Percentiles rank a stretch among this genome's conserved stretches.
These are phyloP conservation scores for Thymus quinquecostatus DNA, from an alignment of 257 asterid genomes.

Conservation along the genomic window DNA sequence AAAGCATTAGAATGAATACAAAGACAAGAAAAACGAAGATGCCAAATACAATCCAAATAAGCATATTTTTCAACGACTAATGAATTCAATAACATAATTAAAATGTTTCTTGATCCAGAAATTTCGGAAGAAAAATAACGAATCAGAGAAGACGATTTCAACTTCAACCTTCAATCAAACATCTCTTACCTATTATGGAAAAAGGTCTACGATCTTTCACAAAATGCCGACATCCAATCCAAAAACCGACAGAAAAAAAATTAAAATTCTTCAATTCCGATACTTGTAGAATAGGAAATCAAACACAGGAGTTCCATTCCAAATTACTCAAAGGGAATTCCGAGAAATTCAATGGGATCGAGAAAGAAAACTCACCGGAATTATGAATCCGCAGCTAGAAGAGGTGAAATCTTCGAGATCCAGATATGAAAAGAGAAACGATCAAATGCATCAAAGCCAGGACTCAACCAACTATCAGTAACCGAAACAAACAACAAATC, in stretches of 20 bases:
- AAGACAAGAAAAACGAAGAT: slow-evolving; percentile 7
- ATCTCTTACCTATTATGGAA: too few relatives aligned
- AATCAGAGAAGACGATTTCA: slow-evolving; percentile 16
- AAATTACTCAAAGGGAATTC: slow-evolving; percentile 9
- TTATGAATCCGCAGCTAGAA: slow-evolving; percentile 9
- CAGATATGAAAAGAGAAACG: slow-evolving; percentile 15
- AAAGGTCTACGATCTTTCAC: slow-evolving; percentile 5
- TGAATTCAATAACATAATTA: background rate
- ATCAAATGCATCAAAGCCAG: slow-evolving; percentile 31
- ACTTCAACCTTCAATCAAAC: slow-evolving; percentile 13
- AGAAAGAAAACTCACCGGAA: slow-evolving; percentile 31
- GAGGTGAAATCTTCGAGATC: slow-evolving; percentile 27
- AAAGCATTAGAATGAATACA: slow-evolving; percentile 15
- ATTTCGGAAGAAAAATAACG: background rate
- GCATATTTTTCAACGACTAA: background rate
- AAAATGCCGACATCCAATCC: slow-evolving; percentile 1
- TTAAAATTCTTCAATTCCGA: background rate
- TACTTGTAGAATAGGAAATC: background rate
- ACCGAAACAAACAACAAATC: background rate
- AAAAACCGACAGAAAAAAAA: slow-evolving; percentile 1
- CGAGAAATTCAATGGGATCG: slow-evolving; percentile 6
- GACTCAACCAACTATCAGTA: background rate
- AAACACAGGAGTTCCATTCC: slow-evolving; percentile 10
- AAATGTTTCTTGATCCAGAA: too few relatives aligned
- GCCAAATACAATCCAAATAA: slow-evolving; percentile 6